These are phyloP conservation scores for Mycena metata DNA, from an alignment of 768 basidiomycete genomes.

Conservation along the genomic window DNA sequence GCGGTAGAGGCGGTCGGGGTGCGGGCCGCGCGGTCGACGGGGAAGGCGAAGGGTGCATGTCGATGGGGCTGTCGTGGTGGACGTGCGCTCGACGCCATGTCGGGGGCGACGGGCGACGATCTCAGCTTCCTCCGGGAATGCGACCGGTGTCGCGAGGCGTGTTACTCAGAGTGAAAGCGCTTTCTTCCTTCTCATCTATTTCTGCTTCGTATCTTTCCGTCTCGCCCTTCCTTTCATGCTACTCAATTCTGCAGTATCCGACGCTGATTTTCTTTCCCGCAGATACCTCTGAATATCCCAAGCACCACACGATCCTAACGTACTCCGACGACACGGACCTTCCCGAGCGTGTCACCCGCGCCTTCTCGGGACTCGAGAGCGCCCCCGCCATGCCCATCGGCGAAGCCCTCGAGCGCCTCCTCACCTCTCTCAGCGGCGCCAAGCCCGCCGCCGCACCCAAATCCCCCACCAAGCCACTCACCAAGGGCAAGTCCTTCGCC, in stretches of 20 bases:
- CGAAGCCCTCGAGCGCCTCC: conserved; percentile 59
- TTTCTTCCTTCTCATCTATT: too few species aligned
- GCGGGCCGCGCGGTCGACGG: too few species aligned
- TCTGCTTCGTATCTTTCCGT: conserved; percentile 37
- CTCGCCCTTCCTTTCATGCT: not conserved
- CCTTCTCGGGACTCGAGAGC: conserved; percentile 61
- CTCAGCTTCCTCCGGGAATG: too few species aligned
- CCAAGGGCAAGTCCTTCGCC: conserved; percentile 34
- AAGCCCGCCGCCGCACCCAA: conserved; percentile 18
- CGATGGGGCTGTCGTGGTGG: too few species aligned
- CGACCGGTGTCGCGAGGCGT: too few species aligned
- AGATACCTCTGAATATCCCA: conserved; percentile 80
- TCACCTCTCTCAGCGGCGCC: conserved; percentile 49
- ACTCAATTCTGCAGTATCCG: too few species aligned
- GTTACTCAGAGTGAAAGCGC: too few species aligned
- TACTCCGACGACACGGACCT: conserved; percentile 64
- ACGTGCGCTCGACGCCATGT: too few species aligned
- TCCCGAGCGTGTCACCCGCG: conserved; percentile 53
- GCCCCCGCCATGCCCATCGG: conserved; percentile 58
- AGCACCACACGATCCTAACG: conserved; percentile 67
- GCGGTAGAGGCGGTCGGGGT: too few species aligned
- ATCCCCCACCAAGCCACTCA: conserved; percentile 21
- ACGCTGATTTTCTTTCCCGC: not conserved
- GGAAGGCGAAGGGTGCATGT: too few species aligned
- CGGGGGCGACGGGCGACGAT: too few species aligned